Base-by-base conservation (phyloP, 2,329 filamentous ascomycete species). In the Myriosclerotinia curreyana region DNA sequence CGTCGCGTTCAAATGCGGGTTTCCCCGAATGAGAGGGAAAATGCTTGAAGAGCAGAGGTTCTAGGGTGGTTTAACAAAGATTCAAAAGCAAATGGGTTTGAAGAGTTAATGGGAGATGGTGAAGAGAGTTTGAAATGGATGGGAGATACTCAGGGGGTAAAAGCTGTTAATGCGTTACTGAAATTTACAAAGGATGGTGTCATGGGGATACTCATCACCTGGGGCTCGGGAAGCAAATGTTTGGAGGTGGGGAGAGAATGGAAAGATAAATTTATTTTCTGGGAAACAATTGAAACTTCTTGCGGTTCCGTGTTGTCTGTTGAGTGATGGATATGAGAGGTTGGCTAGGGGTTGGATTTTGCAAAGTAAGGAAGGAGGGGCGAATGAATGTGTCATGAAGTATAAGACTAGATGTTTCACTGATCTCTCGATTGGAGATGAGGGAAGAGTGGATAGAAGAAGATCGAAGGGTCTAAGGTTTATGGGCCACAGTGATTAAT, bases 271-370 rank as follows among this genome's bases (percentile, higher is more conserved):
- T 14, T 4, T 48, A 5, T 48, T 48, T 12, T 48, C 46, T 48
- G 46, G 20, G n/a, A 14, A 46, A 3, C 2, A 48, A 7, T 8
- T 7, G 12, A 22, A 48, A n/a, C 3, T 48, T 48, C 8, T 48
- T n/a, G 46, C 20, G 5, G 46, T 48, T 48, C 46, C 46, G 46
- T 48, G 11, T 48, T 48, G 46, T 25, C 22, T 48, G 46, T 48
- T 48, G 46, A 48, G 46, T 48, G 46, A 48, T 48, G 46, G 46
- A 25, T 48, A 48, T 48, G 46, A 49, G 12, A n/a, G 46, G 22
- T 25, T 49, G 46, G 46, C 20, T n/a, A n/a, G 46, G 25, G n/a
- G n/a, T 11, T 49, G 46, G 46, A 7, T 25, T 49, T 49, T 49
- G 46, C 5, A 12, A 12, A 2, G 2, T 11, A 49, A 11, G 12